Evolutionary conservation across 2,329 filamentous ascomycete genomes (phyloP), one percentile per base, ranked within the genome.

Genomic region (Dactylellina drechsleri): DNA sequence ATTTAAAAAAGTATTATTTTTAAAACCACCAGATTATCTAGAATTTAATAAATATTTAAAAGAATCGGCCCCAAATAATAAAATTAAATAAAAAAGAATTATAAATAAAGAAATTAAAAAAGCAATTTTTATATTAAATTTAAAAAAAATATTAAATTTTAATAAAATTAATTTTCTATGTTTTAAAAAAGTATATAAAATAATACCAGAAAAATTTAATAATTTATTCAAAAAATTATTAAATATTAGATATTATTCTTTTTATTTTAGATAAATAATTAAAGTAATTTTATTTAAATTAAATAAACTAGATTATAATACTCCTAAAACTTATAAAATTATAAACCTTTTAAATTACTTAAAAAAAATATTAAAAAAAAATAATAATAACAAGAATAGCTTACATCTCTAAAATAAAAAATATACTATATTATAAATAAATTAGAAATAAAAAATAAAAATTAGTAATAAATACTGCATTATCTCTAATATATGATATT

Each of bases 401-500:
- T 36, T 41, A 41, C 13, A 41, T 41, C 13, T 41, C 6, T 7
- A 41, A 41, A 41, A 41, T 13, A 7, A 41, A 41, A 41, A n/a
- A n/a, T n/a, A n/a, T n/a, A n/a, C n/a, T n/a, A n/a, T n/a, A n/a
- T n/a, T n/a, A n/a, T n/a, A n/a, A 66, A 57, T 12, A n/a, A n/a
- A n/a, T 26, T 16, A 12, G 16, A 31, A 10, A 40, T 16, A 66
- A 6, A 40, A 20, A 58, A 62, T 66, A 12, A 41, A 26, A 20
- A 67, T 41, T 60, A 43, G 50, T 28, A 12, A 15, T 49, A 7
- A 41, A 41, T 41, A 60, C 41, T 45, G 15, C 43, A 62, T 26
- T 67, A 45, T 59, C 26, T 8, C 62, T 8, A 58, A 31, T 62
- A n/a, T n/a, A n/a, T n/a, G n/a, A n/a, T n/a, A n/a, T n/a, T n/a